Base-by-base conservation (phyloP, 164 flowering plant genomes). In the Magnolia kwangsiensis region DNA sequence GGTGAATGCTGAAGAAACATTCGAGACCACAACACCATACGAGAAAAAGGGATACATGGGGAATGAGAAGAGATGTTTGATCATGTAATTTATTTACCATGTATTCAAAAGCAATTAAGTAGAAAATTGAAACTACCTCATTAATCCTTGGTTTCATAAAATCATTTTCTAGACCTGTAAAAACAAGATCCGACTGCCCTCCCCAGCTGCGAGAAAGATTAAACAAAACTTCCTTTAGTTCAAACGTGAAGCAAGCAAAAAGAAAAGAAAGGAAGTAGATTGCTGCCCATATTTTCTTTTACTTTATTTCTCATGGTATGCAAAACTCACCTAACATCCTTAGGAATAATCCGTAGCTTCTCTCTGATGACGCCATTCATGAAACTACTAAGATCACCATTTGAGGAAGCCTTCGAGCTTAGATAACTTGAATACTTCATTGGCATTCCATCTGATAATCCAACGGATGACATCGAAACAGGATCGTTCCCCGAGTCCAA, bases 61-160 rank as follows among this genome's bases (percentile, higher is more conserved):
- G 45, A 37, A 37, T 37, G 7, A 3, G 45, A 37, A 37, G 45
- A 37, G 45, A 37, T 37, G 45, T 37, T 37, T 37, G 45, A 37
- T 37, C 45, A 37, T 37, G 45, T 27, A 5, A 5, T 37, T 37
- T 37, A 3, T 37, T 37, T 37, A 37, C 45, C 45, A 37, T 5
- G 45, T 37, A 37, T 37, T 23, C n/a, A 66, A 9, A 72, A 21
- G 51, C 51, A 69, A 19, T 13, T 51, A 13, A 27, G 63, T 63
- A 21, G 61, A 68, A 9, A 11, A 1, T 75, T 13, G 61, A 55
- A 55, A 11, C 8, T 83, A 91, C 97, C 92, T 91, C 97, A 64
- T 85, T 65, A 20, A 94, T 91, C 73, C 93, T 88, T 69, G 96
- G 97, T 73, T 81, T 91, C 98, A 95, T 93, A 76, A 95, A 95